These are phyloP conservation scores for sunflower (Helianthus annuus) DNA, from an alignment of 129 eudicot species.

Conservation along the genomic window HanXRQr2.0-SUNRISE NC_035444.2:84729133-84729632, in stretches of 20 bases:
- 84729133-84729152: conserved; percentile 82
- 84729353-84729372: conserved; percentile 2
- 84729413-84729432: conserved; percentile 22
- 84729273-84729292: conserved; percentile 98
- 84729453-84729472: conserved; percentile 47
- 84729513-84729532: conserved; percentile 29
- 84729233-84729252: conserved; percentile 72
- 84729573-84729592: conserved; percentile 8
- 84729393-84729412: neutral
- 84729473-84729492: conserved; percentile 24
- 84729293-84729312: conserved; percentile 12
- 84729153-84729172: conserved; percentile 93
- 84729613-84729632: conserved; percentile 20
- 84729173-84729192: conserved; percentile 87
- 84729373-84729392: neutral
- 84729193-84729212: conserved; percentile 72
- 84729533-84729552: conserved; percentile 15
- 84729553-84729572: neutral
- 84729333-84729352: neutral
- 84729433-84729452: conserved; percentile 50
- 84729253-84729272: conserved; percentile 82
- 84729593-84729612: neutral
- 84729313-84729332: conserved; percentile 13
- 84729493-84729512: conserved; percentile 73
- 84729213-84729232: conserved; percentile 84